Conservation (phyloP, 495 filamentous ascomycete genomes). For the Geopyxis carbonaria region DNA sequence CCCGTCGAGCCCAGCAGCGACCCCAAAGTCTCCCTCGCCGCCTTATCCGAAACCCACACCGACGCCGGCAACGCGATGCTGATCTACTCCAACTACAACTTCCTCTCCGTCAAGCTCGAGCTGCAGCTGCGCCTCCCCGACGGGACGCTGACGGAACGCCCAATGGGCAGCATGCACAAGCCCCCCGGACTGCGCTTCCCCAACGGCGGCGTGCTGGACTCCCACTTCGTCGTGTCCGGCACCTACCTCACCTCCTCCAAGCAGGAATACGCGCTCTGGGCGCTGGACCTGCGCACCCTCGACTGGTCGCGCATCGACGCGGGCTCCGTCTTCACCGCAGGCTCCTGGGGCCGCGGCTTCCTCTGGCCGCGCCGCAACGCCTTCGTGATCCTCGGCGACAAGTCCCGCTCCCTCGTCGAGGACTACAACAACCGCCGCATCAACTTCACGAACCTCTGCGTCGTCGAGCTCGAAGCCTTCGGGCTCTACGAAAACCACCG, state of each 20-base stretch:
- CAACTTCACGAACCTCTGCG: slow-evolving; percentile 89
- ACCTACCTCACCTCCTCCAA: slow-evolving; percentile 95
- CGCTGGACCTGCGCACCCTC: slow-evolving; percentile 67
- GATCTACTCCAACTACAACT: slow-evolving; percentile 98
- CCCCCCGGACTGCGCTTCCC: slow-evolving; percentile 88
- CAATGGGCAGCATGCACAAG: slow-evolving; percentile 72
- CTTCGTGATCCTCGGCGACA: slow-evolving; percentile 87
- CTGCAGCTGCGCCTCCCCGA: slow-evolving; percentile 74
- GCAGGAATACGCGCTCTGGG: slow-evolving; percentile 97
- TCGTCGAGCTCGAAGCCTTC: slow-evolving; percentile 93
- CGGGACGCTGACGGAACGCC: slow-evolving; percentile 67
- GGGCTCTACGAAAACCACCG: slow-evolving; percentile 84
- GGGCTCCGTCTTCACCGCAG: slow-evolving; percentile 78
- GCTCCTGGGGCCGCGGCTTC: slow-evolving; percentile 91
- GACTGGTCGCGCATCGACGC: slow-evolving; percentile 94
- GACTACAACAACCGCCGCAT: slow-evolving; percentile 96
- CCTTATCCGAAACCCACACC: too few relatives aligned
- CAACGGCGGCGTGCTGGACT: slow-evolving; percentile 83
- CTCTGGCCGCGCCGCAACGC: slow-evolving; percentile 83
- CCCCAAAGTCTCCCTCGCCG: too few relatives aligned
- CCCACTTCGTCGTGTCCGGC: slow-evolving; percentile 89
- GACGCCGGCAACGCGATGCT: slow-evolving; percentile 74
- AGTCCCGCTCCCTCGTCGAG: slow-evolving; percentile 83
- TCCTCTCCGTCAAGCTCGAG: slow-evolving; percentile 88
- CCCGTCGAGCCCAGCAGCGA: slow-evolving; percentile 32